Base-by-base conservation (phyloP, 1,139 yeast species). In the Blastobotrys arbuscula region DNA sequence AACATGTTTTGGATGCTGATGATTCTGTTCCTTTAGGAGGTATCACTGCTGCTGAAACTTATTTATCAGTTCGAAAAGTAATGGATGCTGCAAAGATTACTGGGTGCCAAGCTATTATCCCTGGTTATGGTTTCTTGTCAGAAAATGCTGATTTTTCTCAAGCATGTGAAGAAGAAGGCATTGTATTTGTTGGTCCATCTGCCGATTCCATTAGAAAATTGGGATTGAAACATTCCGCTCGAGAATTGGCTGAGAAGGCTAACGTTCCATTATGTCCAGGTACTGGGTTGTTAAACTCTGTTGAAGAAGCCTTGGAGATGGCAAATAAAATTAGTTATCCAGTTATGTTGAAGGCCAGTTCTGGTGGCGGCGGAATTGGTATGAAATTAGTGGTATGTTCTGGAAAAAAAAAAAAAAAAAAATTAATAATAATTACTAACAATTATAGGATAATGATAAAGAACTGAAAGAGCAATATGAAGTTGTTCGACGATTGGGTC, bases 301-400 rank as follows among this genome's bases (percentile, higher is more conserved):
- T 88, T 7, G 75, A 75, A 19, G 96, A 86, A 60, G 97, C 97
- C 3, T 72, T 74, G 51, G 75, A 71, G 52, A 78, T 83, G 55
- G 97, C 97, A n/a, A 81, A 78, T 20, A 72, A 78, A 57, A 74
- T 92, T 49, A 88, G 81, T 54, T 92, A 87, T 62, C 97, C 98
- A 23, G 79, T 92, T 40, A 92, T 92, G 97, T 86, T 92, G 48
- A 92, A 92, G 69, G 85, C 96, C 19, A 90, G 97, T 53, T 97
- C 97, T 33, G 98, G 98, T 66, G 98, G 98, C 61, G 98, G 98
- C 67, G 98, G 98, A 69, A 92, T 90, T 62, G 98, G 98, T 55
- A 74, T 92, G 59, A 97, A 89, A 66, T 84, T 89, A 65, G 97
- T 90, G 53, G 31, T 28, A 28, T 5, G 31, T 28, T 12, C 12